These are phyloP conservation scores for Amanita pseudoporphyria DNA, from an alignment of 768 basidiomycete genomes.

Conservation along the genomic window DNA sequence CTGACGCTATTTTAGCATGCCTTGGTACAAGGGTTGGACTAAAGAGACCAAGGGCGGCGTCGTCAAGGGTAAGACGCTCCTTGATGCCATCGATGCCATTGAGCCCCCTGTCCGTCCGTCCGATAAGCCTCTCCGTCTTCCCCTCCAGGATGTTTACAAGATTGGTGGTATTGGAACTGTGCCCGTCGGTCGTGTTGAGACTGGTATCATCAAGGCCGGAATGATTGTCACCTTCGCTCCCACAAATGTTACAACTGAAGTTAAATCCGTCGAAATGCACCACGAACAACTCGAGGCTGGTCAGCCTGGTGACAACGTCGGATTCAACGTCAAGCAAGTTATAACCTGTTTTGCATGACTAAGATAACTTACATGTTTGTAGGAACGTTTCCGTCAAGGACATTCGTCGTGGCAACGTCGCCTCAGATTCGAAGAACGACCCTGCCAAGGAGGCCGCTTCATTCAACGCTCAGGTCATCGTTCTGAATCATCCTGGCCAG, in stretches of 20 bases:
- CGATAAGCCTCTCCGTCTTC: conserved; percentile 99
- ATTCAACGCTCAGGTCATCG: conserved; percentile 99
- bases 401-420: conserved; percentile 99
- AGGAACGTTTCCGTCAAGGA: conserved; percentile 99
- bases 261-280: conserved; percentile 99
- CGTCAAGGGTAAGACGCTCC: conserved; percentile 97
- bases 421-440: conserved; percentile 99
- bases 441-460: conserved; percentile 98
- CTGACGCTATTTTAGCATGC: conserved; percentile 55
- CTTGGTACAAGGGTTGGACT: conserved; percentile 99
- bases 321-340: conserved; percentile 93
- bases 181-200: conserved; percentile 99
- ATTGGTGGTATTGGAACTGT: conserved; percentile 99
- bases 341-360: neutral
- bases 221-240: conserved; percentile 99
- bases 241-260: conserved; percentile 98
- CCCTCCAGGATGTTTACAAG: conserved; percentile 99
- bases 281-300: conserved; percentile 96
- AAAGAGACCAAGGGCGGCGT: conserved; percentile 92
- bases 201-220: conserved; percentile 98
- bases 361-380: conserved; percentile 5
- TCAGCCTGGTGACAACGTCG: conserved; percentile 97
- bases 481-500: conserved; percentile 99
- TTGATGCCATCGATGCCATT: conserved; percentile 99
- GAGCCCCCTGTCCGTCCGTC: conserved; percentile 94